A percentile compares a stretch with the other conserved stretches of the same genome.
Evolutionary conservation across 1,284 basidiomycete genomes (phyloP).

Genomic region (Singerocomus rubriflavus): DNA sequence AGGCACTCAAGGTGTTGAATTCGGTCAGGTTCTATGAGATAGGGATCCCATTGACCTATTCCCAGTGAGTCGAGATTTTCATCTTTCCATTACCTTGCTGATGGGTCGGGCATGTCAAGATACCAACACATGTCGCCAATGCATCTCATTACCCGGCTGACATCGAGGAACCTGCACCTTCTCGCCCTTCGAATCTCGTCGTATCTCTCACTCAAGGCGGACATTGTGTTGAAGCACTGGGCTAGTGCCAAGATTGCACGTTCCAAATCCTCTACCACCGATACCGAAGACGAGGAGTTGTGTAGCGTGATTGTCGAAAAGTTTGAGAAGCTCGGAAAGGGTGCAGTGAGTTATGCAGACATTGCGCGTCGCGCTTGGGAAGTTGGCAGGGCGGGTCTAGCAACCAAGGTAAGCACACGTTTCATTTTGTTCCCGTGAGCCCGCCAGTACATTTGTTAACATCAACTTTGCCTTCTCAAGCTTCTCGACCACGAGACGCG

Average conservation of each 20-base stretch:
- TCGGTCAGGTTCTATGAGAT: conserved; percentile 89
- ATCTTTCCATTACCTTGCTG: background rate
- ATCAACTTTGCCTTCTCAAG: conserved; percentile 37
- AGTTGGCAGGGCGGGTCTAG: conserved; percentile 79
- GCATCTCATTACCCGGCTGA: conserved; percentile 79
- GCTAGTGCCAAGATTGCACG: conserved; percentile 87
- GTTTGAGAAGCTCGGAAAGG: conserved; percentile 70
- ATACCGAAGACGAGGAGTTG: conserved; percentile 70
- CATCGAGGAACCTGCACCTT: conserved; percentile 86
- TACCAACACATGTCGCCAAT: conserved; percentile 75
- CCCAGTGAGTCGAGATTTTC: conserved; percentile 57
- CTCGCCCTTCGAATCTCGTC: conserved; percentile 90
- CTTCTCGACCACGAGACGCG: conserved; percentile 89
- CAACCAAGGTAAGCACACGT: conserved; percentile 68
- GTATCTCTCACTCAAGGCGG: conserved; percentile 80
- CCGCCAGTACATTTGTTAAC: background rate
- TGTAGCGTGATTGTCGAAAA: conserved; percentile 85
- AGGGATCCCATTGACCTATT: conserved; percentile 90
- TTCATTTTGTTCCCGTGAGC: background rate
- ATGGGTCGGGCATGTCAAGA: conserved; percentile 45
- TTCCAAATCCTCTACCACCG: conserved; percentile 56
- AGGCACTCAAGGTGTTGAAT: conserved; percentile 93
- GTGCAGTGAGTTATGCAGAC: conserved; percentile 87
- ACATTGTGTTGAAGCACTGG: conserved; percentile 93
- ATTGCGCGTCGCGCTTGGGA: conserved; percentile 95